Conservation (phyloP, 805 yeast species). For the Barnettozyma wickerhamii region DNA sequence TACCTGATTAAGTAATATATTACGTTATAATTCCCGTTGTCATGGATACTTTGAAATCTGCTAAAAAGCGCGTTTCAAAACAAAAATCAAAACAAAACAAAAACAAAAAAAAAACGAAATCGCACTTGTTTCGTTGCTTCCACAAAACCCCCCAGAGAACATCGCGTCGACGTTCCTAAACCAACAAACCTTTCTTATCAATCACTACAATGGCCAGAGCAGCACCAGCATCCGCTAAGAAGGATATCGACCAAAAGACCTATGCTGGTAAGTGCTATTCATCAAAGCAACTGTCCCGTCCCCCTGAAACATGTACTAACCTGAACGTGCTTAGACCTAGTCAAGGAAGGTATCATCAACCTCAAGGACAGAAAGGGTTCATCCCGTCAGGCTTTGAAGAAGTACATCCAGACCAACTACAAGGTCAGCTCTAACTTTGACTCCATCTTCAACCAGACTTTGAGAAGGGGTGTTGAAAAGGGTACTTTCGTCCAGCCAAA, state of each 20-base stretch:
- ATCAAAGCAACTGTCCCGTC: neutral
- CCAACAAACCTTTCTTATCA: neutral
- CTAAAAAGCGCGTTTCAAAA: neutral
- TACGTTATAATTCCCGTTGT: neutral
- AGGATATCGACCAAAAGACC: slow-evolving; percentile 26
- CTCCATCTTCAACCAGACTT: slow-evolving; percentile 67
- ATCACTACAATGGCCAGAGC: slow-evolving; percentile 19
- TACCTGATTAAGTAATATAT: no score
- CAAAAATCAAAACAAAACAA: neutral
- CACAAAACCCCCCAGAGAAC: no score
- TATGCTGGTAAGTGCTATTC: slow-evolving; percentile 22
- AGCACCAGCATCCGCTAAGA: slow-evolving; percentile 14
- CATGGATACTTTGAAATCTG: slow-evolving; percentile 1
- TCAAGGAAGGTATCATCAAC: slow-evolving; percentile 56
- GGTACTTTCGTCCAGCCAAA: slow-evolving; percentile 81
- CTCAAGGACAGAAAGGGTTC: slow-evolving; percentile 81
- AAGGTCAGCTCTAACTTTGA: slow-evolving; percentile 62
- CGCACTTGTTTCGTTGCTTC: neutral
- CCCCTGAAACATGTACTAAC: slow-evolving; percentile 8
- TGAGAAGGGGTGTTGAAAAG: slow-evolving; percentile 75
- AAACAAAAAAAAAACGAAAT: neutral
- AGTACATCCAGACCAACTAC: slow-evolving; percentile 64
- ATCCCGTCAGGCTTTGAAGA: slow-evolving; percentile 83
- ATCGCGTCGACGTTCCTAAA: no score
- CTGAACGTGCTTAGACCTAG: slow-evolving; percentile 21